These are phyloP conservation scores for Durio zibethinus DNA, from an alignment of 345 rosid genomes.

Conservation along the genomic window DNA sequence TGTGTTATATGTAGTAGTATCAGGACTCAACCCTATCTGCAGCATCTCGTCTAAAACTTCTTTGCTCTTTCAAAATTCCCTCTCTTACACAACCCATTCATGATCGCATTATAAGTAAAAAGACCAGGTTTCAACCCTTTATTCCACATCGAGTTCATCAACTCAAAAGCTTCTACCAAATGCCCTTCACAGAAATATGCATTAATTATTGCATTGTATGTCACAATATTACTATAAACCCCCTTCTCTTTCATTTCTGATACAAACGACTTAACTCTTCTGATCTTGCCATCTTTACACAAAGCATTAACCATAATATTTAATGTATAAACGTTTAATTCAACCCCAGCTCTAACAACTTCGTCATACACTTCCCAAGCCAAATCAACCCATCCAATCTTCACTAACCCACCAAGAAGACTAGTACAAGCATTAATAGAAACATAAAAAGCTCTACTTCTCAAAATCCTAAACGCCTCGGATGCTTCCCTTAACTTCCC, in stretches of 20 bases:
- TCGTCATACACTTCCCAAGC: constrained; percentile 46
- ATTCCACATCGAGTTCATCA: constrained; percentile 50
- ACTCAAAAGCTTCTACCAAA: constrained; percentile 55
- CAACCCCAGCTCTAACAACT: constrained; percentile 28
- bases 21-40: constrained; percentile 51
- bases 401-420: constrained; percentile 67
- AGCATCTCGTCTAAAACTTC: constrained; percentile 58
- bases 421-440: constrained; percentile 63
- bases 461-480: constrained; percentile 35
- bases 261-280: constrained; percentile 40
- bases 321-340: constrained; percentile 42
- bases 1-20: constrained; percentile 61
- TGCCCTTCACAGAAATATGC: constrained; percentile 57
- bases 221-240: constrained; percentile 60
- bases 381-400: constrained; percentile 45
- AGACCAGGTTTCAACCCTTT: constrained; percentile 66
- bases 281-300: constrained; percentile 67
- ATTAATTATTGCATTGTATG: constrained; percentile 66
- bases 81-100: constrained; percentile 61
- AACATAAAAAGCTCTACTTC: constrained; percentile 39
- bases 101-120: constrained; percentile 58
- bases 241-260: constrained; percentile 52
- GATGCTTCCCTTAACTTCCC: constrained; percentile 69
- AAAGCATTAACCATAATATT: constrained; percentile 61
- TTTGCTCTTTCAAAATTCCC: constrained; percentile 53